These are phyloP conservation scores for Straminergon stramineum DNA, from an alignment of 225 moss, liverwort and hornwort species.

Conservation along the genomic window DNA sequence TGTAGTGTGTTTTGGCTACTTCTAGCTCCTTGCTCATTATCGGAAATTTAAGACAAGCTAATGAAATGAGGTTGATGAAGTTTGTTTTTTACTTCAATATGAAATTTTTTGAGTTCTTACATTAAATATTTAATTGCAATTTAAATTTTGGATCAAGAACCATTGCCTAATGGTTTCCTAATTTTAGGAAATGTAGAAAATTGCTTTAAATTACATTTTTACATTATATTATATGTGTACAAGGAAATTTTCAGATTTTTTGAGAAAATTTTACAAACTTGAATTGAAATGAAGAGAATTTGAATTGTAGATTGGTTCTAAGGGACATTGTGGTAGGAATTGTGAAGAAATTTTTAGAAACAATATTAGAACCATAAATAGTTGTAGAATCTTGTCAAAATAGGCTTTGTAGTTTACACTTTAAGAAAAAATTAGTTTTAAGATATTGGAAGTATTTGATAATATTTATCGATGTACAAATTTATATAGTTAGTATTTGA, in stretches of 20 bases:
- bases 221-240: not conserved
- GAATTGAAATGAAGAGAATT: not conserved
- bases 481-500: not conserved
- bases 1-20: too few relatives aligned
- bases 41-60: too few relatives aligned
- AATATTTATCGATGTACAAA: too few relatives aligned
- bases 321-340: not conserved
- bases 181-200: not conserved
- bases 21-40: not conserved
- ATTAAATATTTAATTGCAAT: not conserved
- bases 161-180: not conserved
- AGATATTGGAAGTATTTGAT: too few relatives aligned
- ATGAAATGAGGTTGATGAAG: not conserved
- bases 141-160: not conserved
- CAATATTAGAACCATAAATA: too few relatives aligned
- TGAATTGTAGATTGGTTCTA: not conserved
- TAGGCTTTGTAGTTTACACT: accelerated
- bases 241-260: not conserved
- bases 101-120: not conserved
- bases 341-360: too few relatives aligned
- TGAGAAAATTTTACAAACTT: not conserved
- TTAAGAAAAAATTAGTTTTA: too few relatives aligned
- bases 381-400: not conserved
- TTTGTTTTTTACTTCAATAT: not conserved
- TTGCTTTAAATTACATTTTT: too few relatives aligned